Conservation (phyloP, 495 filamentous ascomycete species). For the Neurospora sp. region DNA sequence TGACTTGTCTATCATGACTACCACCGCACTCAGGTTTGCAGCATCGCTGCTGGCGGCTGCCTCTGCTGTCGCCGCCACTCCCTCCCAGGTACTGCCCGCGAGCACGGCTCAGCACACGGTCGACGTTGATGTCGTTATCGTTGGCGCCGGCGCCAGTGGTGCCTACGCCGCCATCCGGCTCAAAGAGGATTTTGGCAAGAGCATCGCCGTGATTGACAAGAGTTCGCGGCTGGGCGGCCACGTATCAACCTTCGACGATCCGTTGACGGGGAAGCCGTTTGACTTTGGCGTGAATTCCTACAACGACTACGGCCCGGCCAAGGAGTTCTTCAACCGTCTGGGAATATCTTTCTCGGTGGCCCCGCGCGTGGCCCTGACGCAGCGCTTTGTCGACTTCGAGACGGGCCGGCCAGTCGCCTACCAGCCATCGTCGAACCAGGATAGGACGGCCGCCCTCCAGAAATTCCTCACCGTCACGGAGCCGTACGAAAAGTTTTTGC, state of each 20-base stretch:
- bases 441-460: constrained; percentile 22
- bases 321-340: constrained; percentile 27
- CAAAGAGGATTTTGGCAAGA: constrained; percentile 33
- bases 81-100: not conserved
- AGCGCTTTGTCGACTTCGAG: constrained; percentile 32
- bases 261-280: constrained; percentile 19
- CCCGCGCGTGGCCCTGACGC: constrained; percentile 9
- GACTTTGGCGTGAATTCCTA: constrained; percentile 23
- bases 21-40: not conserved
- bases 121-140: constrained; percentile 25
- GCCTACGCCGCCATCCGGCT: constrained; percentile 36
- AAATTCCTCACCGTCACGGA: constrained; percentile 27
- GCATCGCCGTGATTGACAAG: constrained; percentile 34
- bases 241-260: constrained; percentile 32
- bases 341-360: constrained; percentile 15
- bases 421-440: constrained; percentile 8
- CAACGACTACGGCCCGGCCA: constrained; percentile 3
- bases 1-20: not conserved
- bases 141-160: constrained; percentile 41
- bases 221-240: constrained; percentile 31
- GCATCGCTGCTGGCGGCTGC: not conserved
- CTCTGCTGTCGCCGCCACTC: constrained; percentile 7
- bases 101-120: not conserved
- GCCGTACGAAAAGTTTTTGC: constrained; percentile 26
- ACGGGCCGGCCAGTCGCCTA: constrained; percentile 21